Base-by-base conservation (phyloP, 2,329 filamentous ascomycete genomes). In the Lachnellula cervina region DNA sequence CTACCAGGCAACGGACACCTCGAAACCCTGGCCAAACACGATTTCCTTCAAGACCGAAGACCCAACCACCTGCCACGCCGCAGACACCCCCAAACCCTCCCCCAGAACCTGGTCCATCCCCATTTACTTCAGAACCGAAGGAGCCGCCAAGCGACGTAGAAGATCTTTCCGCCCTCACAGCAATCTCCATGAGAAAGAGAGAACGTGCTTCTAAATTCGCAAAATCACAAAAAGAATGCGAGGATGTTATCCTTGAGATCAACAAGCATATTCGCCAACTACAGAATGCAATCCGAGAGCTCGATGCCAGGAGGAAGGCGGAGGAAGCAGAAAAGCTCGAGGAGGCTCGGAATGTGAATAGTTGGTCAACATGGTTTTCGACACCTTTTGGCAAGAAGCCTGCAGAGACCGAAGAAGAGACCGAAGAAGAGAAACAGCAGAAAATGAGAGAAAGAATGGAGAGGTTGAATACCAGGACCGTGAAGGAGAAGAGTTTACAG, bases 361-460 rank as follows among this genome's bases (percentile, higher is more conserved):
- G 66, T 58, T 72, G 67, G 70, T 50, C 34, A 45, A 56, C 57
- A 53, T 68, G 66, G 69, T 48, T 66, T n/a, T n/a, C n/a, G 9
- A 28, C 67, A 28, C 60, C 63, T 23, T 51, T 72, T 47, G 66
- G 61, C 54, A 69, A 67, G 51, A 63, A 60, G 55, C 23, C 28
- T 43, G 60, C 62, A 49, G 66, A 69, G 2, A 69, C 13, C 1
- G 69, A 71, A n/a, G 67, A 71, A 49, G 66, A 69, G 2, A 69
- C 13, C 1, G 69, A 71, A n/a, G 67, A 71, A 17, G 66, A 69
- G 45, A 73, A 69, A 52, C 65, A 52, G 55, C 59, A 51, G 3
- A 72, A 71, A 53, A 68, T 68, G 37, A 68, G 62, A 28, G 56
- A 59, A 23, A 67, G 63, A 32, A 65, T 69, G 56, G 65, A 70